phyloP scores from a whole-genome alignment of 495 filamentous ascomycete genomes.

The Penicillium silybi region DNA sequence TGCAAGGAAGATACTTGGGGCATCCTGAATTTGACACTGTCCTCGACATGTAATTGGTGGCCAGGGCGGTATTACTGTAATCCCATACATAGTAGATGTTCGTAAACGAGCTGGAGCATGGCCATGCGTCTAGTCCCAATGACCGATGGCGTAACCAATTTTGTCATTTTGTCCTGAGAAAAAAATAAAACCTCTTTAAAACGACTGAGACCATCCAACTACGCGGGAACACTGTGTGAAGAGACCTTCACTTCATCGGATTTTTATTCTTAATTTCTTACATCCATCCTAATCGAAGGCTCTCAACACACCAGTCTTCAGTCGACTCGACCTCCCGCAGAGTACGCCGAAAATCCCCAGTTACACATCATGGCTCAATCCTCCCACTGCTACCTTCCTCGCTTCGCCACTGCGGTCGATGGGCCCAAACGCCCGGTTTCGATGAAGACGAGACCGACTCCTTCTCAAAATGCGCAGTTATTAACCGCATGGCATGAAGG shows the following conservation, averaged over 20 bases:
- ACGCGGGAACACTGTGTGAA: conserved; percentile 9
- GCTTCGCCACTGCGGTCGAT: conserved; percentile 28
- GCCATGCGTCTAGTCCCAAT: conserved; percentile 23
- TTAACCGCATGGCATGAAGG: conserved; percentile 33
- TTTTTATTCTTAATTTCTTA: neutral
- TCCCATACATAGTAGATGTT: conserved; percentile 3
- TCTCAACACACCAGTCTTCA: conserved; percentile 1
- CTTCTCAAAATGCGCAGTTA: conserved; percentile 30
- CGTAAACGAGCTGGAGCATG: conserved; percentile 24
- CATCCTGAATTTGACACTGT: conserved; percentile 15
- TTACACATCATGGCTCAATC: conserved; percentile 31
- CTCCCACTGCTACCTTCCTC: conserved; percentile 35
- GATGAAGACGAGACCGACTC: conserved; percentile 32
- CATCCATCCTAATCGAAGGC: conserved; percentile 6
- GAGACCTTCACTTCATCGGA: neutral
- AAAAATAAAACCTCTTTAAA: conserved; percentile 24
- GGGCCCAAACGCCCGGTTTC: conserved; percentile 35
- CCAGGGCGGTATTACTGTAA: conserved; percentile 16
- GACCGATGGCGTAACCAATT: conserved; percentile 22
- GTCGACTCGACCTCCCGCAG: neutral
- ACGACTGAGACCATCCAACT: conserved; percentile 18
- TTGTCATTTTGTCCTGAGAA: conserved; percentile 12
- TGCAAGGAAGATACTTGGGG: conserved; percentile 30
- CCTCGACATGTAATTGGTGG: conserved; percentile 11
- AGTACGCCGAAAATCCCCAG: neutral